A percentile compares a stretch with the other conserved stretches of the same genome.
These are phyloP conservation scores for Thermomyces lanuginosus DNA, from an alignment of 2,329 filamentous ascomycete genomes.

Conservation along the genomic window DNA sequence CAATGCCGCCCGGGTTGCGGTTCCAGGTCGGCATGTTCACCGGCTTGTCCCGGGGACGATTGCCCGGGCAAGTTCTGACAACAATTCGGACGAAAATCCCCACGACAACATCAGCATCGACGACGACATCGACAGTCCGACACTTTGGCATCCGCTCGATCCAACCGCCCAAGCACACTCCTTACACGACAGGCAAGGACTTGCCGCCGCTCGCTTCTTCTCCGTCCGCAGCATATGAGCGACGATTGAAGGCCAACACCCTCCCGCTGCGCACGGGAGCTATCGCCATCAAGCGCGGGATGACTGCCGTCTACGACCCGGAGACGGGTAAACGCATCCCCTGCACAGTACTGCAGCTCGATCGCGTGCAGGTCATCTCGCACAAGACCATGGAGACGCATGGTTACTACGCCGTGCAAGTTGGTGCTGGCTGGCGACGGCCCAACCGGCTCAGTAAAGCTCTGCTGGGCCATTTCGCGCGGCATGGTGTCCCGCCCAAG, in stretches of 20 bases:
- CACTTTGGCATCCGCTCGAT: conserved; percentile 42
- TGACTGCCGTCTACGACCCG: conserved; percentile 74
- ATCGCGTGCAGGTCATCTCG: conserved; percentile 75
- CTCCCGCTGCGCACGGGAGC: conserved; percentile 59
- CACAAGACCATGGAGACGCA: conserved; percentile 67
- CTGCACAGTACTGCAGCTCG: conserved; percentile 86
- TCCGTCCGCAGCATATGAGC: conserved; percentile 41
- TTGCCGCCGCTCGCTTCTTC: conserved; percentile 39
- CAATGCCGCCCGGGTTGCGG: no score
- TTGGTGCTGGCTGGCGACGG: conserved; percentile 62
- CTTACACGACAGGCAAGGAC: conserved; percentile 37
- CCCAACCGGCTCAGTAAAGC: conserved; percentile 65
- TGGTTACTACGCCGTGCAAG: conserved; percentile 87
- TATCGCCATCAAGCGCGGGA: conserved; percentile 81
- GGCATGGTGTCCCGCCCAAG: conserved; percentile 69
- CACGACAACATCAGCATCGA: conserved; percentile 12
- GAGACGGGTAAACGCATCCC: conserved; percentile 60
- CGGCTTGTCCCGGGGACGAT: no score
- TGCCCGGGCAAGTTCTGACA: no score
- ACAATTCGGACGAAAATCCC: no score
- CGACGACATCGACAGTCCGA: no score
- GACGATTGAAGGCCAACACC: conserved; percentile 35
- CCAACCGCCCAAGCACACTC: conserved; percentile 34
- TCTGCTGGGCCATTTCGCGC: conserved; percentile 74
- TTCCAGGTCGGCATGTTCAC: no score